Conservation (phyloP, 2,329 filamentous ascomycete genomes). For the Diaporthe australafricana region DNA sequence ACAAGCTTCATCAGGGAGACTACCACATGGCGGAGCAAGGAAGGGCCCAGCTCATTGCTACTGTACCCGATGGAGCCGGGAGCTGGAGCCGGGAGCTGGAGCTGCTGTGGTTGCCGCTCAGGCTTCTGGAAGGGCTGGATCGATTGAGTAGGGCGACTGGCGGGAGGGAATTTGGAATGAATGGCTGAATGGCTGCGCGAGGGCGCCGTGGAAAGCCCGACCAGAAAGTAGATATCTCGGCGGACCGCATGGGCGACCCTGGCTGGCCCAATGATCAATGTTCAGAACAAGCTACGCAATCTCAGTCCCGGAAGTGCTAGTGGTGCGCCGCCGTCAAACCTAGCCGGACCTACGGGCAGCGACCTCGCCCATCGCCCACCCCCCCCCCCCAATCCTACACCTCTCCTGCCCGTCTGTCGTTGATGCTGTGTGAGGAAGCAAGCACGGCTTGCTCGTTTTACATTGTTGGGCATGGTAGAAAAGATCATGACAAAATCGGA, state of each 20-base stretch:
- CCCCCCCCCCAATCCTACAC: no score
- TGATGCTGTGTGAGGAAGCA: not conserved
- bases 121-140: no score
- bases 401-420: not conserved
- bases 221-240: no score
- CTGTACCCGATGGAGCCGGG: not conserved
- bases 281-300: not conserved
- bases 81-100: not conserved
- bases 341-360: no score
- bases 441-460: no score
- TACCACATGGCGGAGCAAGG: constrained; percentile 10
- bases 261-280: not conserved
- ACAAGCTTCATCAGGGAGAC: constrained; percentile 14
- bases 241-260: not conserved
- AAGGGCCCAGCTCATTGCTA: not conserved
- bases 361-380: no score
- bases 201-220: no score
- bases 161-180: no score
- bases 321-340: no score
- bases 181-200: no score
- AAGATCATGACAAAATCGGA: not conserved
- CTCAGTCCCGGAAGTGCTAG: not conserved
- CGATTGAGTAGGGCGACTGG: no score
- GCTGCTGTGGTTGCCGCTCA: not conserved
- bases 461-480: not conserved